Base-by-base conservation (phyloP, 129 eudicot species). In the Deinandra increscens region DNA sequence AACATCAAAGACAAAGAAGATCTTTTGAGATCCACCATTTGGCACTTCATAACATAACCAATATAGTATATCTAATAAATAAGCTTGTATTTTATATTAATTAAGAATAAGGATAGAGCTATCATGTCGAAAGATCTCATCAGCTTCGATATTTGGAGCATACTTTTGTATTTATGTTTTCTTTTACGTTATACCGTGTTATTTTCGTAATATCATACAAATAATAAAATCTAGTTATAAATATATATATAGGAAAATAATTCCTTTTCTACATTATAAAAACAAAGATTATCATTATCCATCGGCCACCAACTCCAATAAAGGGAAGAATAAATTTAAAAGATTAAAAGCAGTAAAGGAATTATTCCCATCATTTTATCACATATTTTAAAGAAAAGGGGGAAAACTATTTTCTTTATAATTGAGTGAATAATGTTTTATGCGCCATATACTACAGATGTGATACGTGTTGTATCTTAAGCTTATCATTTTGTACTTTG, bases 11-110 rank as follows among this genome's bases (percentile, higher is more conserved):
- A 74, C 78, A 63, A 73, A 50, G 18, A 33, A 63, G 64, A 73
- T 43, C 71, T 42, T 63, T 49, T 37, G 70, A 64, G 71, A 74
- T 74, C 78, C 71, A 74, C 56, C 78, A 64, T 64, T 64, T 74
- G 71, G 65, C 71, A 64, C 44, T 39, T 15, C 26, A 26, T 26
- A 26, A 26, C 31, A 26, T 26, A 26, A 26, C 3, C 31, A 26
- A 26, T 26, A 26, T 26, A 26, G 3, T 26, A 26, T 3, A 26
- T 26, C 31, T 26, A 3, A 26, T 26, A 26, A 3, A 26, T 26
- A 26, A 26, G 31, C 31, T 26, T 26, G 3, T 26, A 26, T 26
- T 26, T 26, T 26, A 26, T 26, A 26, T 26, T 26, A 26, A 26
- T 26, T 26, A 26, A n/a, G n/a, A n/a, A 26, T 26, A 26, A 26